Evolutionary conservation across 805 yeast species (phyloP), one percentile per base, ranked within the genome.

Genomic region (Candida qinlingensis): DNA sequence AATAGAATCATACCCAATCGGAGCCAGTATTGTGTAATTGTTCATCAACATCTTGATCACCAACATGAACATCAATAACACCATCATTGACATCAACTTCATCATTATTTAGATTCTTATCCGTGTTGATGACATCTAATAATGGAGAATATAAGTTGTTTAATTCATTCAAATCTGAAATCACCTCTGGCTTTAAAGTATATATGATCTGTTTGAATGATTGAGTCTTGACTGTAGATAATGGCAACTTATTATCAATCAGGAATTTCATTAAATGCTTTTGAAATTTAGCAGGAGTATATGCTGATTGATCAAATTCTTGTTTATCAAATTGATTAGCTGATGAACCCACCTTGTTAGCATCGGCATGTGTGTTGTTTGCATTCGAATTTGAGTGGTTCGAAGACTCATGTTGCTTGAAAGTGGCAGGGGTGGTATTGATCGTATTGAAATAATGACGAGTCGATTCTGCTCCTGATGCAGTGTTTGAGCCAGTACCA

Each of bases 141-240:
- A 76, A 62, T 0, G 77, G 68, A 33, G 69, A 56, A 59, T 75
- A 76, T 36, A 76, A 59, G 29, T 66, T 65, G 6, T 76, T 70
- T 51, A 79, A 61, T 47, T 76, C 81, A 39, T 67, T 60, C 53
- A 79, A 61, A 51, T 77, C 83, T 2, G 59, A 52, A 4, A 78
- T 63, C 1, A 78, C 71, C 33, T 72, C 77, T 0, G 80, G 74
- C 45, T 76, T 66, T 51, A 79, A 65, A 39, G 79, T 79, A 54
- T 70, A 73, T 12, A 79, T 65, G 39, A 79, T 57, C 53, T 78
- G 81, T 57, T 74, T 75, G 55, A 79, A 79, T 7, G 79, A 68
- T 26, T 67, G 73, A 44, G 79, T 72, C 60, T 73, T 74, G n/a
- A 77, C 73, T 8, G 72, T 71, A 26, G 64, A 66, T 31, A 77